Conservation (phyloP, 805 yeast species). For the Candida lessepsii region DNA sequence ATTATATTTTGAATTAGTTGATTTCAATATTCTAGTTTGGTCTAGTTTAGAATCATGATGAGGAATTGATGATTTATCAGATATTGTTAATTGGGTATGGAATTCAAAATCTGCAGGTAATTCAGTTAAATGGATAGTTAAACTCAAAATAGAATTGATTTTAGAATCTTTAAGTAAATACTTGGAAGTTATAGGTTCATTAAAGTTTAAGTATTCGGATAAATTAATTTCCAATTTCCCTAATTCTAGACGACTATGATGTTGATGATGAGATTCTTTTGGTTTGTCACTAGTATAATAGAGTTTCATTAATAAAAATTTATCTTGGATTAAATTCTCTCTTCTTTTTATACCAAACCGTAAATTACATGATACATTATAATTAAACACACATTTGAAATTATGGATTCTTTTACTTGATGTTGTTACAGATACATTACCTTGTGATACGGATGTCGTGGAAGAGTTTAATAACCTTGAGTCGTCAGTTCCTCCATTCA, state of each 20-base stretch:
- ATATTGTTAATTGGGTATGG: slow-evolving; percentile 40
- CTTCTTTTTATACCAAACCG: slow-evolving; percentile 40
- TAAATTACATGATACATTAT: slow-evolving; percentile 33
- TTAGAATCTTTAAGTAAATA: slow-evolving; percentile 76
- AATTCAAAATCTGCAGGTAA: slow-evolving; percentile 38
- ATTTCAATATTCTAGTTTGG: slow-evolving; percentile 3
- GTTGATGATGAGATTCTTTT: slow-evolving; percentile 12
- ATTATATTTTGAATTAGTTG: slow-evolving; percentile 40
- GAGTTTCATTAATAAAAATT: slow-evolving; percentile 39
- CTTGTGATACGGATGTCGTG: slow-evolving; percentile 15
- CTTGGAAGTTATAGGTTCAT: slow-evolving; percentile 52
- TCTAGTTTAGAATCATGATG: slow-evolving; percentile 7
- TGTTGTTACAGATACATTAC: slow-evolving; percentile 29
- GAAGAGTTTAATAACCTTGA: background rate
- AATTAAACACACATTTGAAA: slow-evolving; percentile 40
- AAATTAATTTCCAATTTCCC: slow-evolving; percentile 71
- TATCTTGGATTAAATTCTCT: slow-evolving; percentile 40
- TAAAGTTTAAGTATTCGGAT: slow-evolving; percentile 64
- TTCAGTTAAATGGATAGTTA: slow-evolving; percentile 54
- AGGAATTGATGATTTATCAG: slow-evolving; percentile 20
- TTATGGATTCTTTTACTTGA: slow-evolving; percentile 33
- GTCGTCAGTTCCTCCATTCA: background rate
- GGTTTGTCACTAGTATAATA: slow-evolving; percentile 32
- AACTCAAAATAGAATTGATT: slow-evolving; percentile 72
- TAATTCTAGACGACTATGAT: slow-evolving; percentile 27